Evolutionary conservation across 352 stramenopile genomes (phyloP), one percentile per base, ranked within the genome.

Genomic region (Globisporangium orthogonon): DNA sequence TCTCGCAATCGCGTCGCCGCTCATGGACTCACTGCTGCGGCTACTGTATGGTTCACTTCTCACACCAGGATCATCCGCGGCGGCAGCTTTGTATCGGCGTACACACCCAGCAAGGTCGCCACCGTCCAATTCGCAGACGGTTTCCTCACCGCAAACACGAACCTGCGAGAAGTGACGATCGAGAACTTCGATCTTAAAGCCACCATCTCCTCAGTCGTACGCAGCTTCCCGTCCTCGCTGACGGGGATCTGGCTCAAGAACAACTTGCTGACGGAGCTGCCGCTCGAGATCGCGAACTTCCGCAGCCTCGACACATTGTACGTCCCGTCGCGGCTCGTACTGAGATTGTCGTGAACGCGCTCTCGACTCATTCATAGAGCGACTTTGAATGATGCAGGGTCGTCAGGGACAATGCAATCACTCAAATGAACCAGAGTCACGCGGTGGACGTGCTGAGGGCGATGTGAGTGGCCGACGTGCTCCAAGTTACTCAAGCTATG

Each of bases 391-490:
- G 10, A 45, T 2, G 10, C 31, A 57, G 52, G 40, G 1, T 28
- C 7, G 5, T 57, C 23, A 39, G 1, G 23, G 7, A 43, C 29
- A 57, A 57, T 15, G 40, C 30, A 15, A 57, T 57, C 43, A 41
- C 52, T 6, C n/a, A 50, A 14, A 23, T 57, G 3, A 29, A 57
- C 28, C 15, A 49, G 39, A 49, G 40, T 30, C 29, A 41, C 52
- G 52, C 15, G 0, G 50, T 57, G 28, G 30, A 13, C 18, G 5
- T 11, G 28, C 52, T 57, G 10, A 41, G 23, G 9, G 17, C 9
- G 9, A 28, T 57, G 52, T 57, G 50, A 23, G n/a, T n/a, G n/a
- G n/a, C n/a, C n/a, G n/a, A n/a, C n/a, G 52, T 50, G 28, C 14
- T 23, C 14, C n/a, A 17, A 18, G 41, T n/a, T 46, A 6, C 40